Evolutionary conservation across 139 green algal genomes (phyloP).

Genomic region (Coelastrella sp.): DNA sequence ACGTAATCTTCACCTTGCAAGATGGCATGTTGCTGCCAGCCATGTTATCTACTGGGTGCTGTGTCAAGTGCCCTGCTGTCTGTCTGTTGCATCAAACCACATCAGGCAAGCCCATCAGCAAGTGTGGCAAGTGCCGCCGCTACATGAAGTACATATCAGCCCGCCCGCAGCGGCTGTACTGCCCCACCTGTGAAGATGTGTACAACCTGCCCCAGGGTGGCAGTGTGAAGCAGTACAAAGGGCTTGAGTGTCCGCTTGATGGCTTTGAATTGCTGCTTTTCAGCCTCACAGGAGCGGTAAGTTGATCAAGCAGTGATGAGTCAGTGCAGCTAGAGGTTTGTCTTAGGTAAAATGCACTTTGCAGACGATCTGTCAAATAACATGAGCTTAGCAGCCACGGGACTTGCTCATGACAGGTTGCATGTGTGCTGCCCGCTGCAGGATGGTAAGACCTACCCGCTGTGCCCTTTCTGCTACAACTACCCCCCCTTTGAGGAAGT

Average conservation of each 20-base stretch:
- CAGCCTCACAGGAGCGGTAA: constrained; percentile 67
- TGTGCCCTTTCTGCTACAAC: constrained; percentile 94
- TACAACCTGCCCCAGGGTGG: constrained; percentile 86
- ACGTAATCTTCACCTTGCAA: too few relatives aligned
- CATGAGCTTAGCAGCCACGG: neutral
- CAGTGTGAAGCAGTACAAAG: constrained; percentile 89
- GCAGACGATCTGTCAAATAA: neutral
- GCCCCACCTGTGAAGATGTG: constrained; percentile 89
- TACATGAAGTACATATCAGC: constrained; percentile 91
- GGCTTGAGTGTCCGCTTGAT: constrained; percentile 80
- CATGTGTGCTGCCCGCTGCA: too few relatives aligned
- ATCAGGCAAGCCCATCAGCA: constrained; percentile 79
- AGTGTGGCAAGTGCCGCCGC: constrained; percentile 88
- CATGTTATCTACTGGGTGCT: too few relatives aligned
- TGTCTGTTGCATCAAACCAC: too few relatives aligned
- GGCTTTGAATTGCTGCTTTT: constrained; percentile 93
- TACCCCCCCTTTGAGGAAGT: constrained; percentile 86
- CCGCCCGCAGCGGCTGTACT: constrained; percentile 87
- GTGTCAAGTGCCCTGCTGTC: too few relatives aligned
- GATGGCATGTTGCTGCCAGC: too few relatives aligned
- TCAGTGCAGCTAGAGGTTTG: too few relatives aligned
- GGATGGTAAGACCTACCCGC: constrained; percentile 85
- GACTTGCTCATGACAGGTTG: too few relatives aligned
- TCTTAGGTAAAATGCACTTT: neutral
- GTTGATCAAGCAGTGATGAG: neutral